phyloP scores from a whole-genome alignment of 495 filamentous ascomycete genomes.

The Trichoderma parareesei region DNA sequence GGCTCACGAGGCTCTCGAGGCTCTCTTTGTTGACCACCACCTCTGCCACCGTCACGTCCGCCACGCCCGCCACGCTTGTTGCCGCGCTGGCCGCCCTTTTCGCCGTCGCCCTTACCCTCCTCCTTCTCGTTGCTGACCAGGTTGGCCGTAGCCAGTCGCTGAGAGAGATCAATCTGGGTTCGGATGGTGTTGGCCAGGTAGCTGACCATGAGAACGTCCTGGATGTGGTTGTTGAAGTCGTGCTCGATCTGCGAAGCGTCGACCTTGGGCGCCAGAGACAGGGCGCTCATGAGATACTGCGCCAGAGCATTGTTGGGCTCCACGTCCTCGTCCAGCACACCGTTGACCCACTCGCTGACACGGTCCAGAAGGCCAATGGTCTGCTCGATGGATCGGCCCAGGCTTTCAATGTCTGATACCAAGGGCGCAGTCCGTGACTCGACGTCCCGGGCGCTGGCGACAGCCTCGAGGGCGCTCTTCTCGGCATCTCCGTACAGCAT shows the following conservation, averaged over 20 bases:
- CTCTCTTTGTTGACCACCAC: constrained; percentile 30
- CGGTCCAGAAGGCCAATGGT: constrained; percentile 82
- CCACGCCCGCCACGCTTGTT: constrained; percentile 37
- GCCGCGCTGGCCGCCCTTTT: constrained; percentile 28
- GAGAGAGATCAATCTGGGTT: constrained; percentile 96
- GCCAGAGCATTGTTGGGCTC: constrained; percentile 76
- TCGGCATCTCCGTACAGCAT: constrained; percentile 86
- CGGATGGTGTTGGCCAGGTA: constrained; percentile 98
- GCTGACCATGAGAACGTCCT: constrained; percentile 92
- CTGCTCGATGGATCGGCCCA: constrained; percentile 76
- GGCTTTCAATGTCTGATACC: constrained; percentile 76
- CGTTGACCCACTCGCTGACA: constrained; percentile 79
- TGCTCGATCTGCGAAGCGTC: constrained; percentile 79
- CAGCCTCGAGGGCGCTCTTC: constrained; percentile 81
- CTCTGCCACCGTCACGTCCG: constrained; percentile 30
- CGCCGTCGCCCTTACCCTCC: constrained; percentile 35
- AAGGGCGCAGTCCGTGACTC: constrained; percentile 65
- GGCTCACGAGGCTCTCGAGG: constrained; percentile 28
- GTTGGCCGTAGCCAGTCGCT: constrained; percentile 79
- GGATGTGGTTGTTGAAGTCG: constrained; percentile 99
- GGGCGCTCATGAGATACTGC: constrained; percentile 86
- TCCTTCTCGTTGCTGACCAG: constrained; percentile 56
- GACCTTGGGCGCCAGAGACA: constrained; percentile 90
- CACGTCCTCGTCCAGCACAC: constrained; percentile 57
- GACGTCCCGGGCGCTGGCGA: constrained; percentile 68